Base-by-base conservation (phyloP, 2,329 filamentous ascomycete species). In the Aspergillus nomiae region DNA sequence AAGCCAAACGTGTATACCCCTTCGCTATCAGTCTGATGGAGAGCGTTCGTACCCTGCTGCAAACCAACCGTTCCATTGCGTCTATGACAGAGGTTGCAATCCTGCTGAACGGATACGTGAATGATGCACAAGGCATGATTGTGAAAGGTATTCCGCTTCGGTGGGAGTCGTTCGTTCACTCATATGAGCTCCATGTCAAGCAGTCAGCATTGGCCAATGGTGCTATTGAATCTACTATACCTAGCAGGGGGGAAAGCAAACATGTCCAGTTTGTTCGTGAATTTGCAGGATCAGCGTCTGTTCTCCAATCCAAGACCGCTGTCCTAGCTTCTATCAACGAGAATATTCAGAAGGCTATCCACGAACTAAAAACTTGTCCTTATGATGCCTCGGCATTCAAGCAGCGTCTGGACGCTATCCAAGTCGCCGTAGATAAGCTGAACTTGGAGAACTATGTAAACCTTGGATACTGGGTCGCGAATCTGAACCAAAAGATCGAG, bases 21-120 rank as follows among this genome's bases (percentile, higher is more conserved):
- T 99, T 96, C 73, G 95, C 96, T 28, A 94, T 99, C 68, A 98
- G 94, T 74, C 81, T 99, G 69, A 99, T 99, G 93, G 95, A 99
- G 80, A 98, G 93, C 72, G 92, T 98, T n/a, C 88, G 94, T 63
- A 98, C 93, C 0, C 90, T 96, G 67, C 87, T 92, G 2, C 94
- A 98, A 78, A 97, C 93, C 0, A 90, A 90, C 70, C 89, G 92
- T 34, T 88, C 91, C 57, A 96, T 99, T 63, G 84, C 88, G 21
- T 87, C 90, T 60, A 94, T 99, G 92, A 87, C 89, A 12, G 91
- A 94, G 68, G 93, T 97, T 62, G 88, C 93, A 0, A 89, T 96
- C 56, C 83, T 99, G 26, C 84, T 99, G 28, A 93, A 92, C 73
- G 93, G 94, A 28, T 96, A 98, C 74, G 89, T 93, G 69, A 97